Evolutionary conservation across 805 yeast genomes (phyloP), one percentile per base, ranked within the genome.

Genomic region (Starmera caribaea): DNA sequence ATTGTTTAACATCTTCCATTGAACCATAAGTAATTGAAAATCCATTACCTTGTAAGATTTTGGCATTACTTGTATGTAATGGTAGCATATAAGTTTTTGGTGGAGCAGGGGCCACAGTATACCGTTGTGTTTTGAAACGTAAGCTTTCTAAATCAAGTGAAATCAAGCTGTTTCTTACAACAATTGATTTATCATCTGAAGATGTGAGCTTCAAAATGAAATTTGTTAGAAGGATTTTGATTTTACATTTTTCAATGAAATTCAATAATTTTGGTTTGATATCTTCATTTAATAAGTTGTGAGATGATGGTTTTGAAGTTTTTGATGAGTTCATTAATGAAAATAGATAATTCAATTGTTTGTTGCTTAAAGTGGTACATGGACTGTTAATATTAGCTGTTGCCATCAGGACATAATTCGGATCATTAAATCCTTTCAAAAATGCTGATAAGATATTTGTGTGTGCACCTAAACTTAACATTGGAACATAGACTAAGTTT

Each of bases 401-500:
- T 14, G 34, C 12, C 17, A 36, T 16, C 16, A 36, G 13, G 2
- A 16, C n/a, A 29, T 36, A 30, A 10, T 35, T 28, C 5, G 31
- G 12, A 9, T 13, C 8, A n/a, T 27, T 36, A 13, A 14, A 10
- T 16, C 13, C 10, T 8, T 24, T 16, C 3, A 30, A 9, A 17
- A 17, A 5, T 16, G 26, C 21, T 6, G 29, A 28, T 17, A 30
- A 14, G 3, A 36, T 21, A 30, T 36, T 33, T 10, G 34, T 17
- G 21, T 36, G 38, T 16, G 15, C 16, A 17, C 33, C 30, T 6
- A 36, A n/a, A 30, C 28, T 36, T 16, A 30, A 12, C 27, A 36
- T 30, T 30, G 38, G 38, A 10, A 36, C 14, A 30, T 36, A 36
- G 4, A 36, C 12, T n/a, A 36, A 30, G 9, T 29, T 36, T 16